Conservation (phyloP, 140 eudicot species). For the Oenanthe javanica region DNA sequence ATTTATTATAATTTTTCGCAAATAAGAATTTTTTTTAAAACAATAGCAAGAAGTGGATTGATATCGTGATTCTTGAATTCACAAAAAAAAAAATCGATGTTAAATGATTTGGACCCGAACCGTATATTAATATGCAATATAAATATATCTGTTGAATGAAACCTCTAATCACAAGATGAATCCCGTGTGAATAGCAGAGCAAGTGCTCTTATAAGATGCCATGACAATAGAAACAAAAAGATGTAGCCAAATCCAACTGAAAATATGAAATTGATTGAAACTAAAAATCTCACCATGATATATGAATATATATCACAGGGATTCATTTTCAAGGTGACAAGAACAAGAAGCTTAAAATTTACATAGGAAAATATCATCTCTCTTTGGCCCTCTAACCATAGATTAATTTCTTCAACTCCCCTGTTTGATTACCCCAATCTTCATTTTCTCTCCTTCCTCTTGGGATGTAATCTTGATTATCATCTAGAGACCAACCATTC, state of each 20-base stretch:
- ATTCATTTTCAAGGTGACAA: not conserved
- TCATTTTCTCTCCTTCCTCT: too few species aligned
- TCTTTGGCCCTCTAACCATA: not conserved
- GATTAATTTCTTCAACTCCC: not conserved
- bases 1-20: too few species aligned
- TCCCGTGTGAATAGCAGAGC: not conserved
- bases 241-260: not conserved
- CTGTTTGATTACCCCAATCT: not conserved
- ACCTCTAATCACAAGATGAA: too few species aligned
- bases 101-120: too few species aligned
- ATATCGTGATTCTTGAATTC: too few species aligned
- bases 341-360: not conserved
- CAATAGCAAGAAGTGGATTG: too few species aligned
- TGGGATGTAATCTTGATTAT: not conserved
- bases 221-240: not conserved
- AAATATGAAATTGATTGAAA: not conserved
- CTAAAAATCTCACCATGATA: constrained; percentile 22
- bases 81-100: too few species aligned
- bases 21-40: too few species aligned
- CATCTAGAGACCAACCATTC: not conserved
- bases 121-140: too few species aligned
- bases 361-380: not conserved
- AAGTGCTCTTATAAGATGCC: not conserved
- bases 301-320: constrained; percentile 5
- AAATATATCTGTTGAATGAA: too few species aligned